These are phyloP conservation scores for Sanguinoderma infundibulare DNA, from an alignment of 1,284 basidiomycete genomes.

Conservation along the genomic window DNA sequence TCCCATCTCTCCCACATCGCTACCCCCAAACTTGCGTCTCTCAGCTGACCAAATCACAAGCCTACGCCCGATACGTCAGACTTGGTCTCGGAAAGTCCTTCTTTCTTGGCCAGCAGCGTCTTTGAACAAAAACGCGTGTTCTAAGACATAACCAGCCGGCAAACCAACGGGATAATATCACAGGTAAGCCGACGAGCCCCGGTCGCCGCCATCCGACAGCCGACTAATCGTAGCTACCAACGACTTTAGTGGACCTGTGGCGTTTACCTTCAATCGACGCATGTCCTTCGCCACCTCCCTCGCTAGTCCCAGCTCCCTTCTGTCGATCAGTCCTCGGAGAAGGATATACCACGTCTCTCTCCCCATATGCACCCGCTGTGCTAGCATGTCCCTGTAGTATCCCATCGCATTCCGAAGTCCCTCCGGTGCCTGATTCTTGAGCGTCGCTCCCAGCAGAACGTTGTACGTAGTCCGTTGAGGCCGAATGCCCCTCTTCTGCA, in stretches of 20 bases:
- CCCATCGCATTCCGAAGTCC: conserved; percentile 59
- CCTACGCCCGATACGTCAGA: conserved; percentile 72
- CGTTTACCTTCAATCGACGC: conserved; percentile 30
- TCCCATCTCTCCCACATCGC: conserved; percentile 14
- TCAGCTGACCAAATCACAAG: conserved; percentile 43
- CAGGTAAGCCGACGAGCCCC: conserved; percentile 20
- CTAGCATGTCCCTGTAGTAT: conserved; percentile 71
- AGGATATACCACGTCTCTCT: conserved; percentile 79
- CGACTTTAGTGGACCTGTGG: conserved; percentile 38
- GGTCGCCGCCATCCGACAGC: conserved; percentile 31
- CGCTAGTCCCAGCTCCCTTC: conserved; percentile 61
- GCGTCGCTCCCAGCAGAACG: conserved; percentile 67
- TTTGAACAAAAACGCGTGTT: conserved; percentile 3
- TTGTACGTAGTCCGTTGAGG: conserved; percentile 74
- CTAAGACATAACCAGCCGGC: conserved; percentile 1
- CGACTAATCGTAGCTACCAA: conserved; percentile 44
- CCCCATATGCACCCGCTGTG: conserved; percentile 50
- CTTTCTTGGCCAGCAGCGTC: conserved; percentile 52
- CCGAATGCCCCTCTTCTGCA: conserved; percentile 57
- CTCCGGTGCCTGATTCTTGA: conserved; percentile 51
- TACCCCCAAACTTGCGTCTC: conserved; percentile 2
- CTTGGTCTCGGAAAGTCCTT: conserved; percentile 72
- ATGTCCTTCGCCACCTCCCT: conserved; percentile 66
- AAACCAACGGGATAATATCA: conserved; percentile 9
- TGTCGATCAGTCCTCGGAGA: conserved; percentile 60